These are phyloP conservation scores for Lepidium aucheri DNA, from an alignment of 345 rosid species.

Conservation along the genomic window DNA sequence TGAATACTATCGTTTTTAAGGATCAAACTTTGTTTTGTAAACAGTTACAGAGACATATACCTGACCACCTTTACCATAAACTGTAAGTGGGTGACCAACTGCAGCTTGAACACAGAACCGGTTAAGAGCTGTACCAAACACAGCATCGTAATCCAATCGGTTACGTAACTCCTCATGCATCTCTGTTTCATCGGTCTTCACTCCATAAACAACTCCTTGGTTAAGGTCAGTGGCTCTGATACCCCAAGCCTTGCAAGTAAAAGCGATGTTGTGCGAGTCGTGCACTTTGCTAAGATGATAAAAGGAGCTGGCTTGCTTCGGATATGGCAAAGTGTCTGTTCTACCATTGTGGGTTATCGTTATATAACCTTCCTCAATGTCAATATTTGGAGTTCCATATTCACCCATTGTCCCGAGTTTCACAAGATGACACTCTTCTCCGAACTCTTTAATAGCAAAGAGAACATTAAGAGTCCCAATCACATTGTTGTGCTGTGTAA, in stretches of 20 bases:
- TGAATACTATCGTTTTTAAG: not conserved
- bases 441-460: conserved; percentile 89
- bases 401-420: conserved; percentile 99
- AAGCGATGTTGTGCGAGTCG: conserved; percentile 91
- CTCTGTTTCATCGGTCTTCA: conserved; percentile 82
- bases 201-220: conserved; percentile 98
- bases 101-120: conserved; percentile 98
- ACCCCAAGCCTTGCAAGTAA: conserved; percentile 99
- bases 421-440: conserved; percentile 83
- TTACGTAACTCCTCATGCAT: conserved; percentile 80
- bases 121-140: conserved; percentile 91
- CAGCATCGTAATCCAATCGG: conserved; percentile 90
- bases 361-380: conserved; percentile 94
- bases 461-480: conserved; percentile 92
- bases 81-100: conserved; percentile 88
- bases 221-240: conserved; percentile 94
- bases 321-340: conserved; percentile 90
- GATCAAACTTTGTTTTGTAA: not conserved
- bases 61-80: conserved; percentile 98
- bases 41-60: conserved; percentile 31
- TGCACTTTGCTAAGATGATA: conserved; percentile 99
- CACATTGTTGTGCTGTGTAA: conserved; percentile 88
- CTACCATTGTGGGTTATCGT: conserved; percentile 90
- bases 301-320: conserved; percentile 97
- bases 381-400: conserved; percentile 98